Evolutionary conservation across 495 filamentous ascomycete genomes (phyloP).

Genomic region (Neurospora africana): DNA sequence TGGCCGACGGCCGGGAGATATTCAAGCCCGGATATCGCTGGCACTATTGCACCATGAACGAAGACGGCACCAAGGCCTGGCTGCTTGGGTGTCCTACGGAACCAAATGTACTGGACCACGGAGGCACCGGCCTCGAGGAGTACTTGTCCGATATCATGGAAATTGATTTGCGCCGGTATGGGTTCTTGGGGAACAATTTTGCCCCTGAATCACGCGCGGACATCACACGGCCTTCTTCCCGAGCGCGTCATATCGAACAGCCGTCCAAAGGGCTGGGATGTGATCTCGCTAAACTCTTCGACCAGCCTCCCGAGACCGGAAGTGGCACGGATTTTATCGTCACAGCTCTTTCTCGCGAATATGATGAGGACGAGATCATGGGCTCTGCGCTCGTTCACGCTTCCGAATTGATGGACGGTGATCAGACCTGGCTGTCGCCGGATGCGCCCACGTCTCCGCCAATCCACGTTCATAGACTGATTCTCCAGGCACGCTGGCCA

Average conservation of each 20-base stretch:
- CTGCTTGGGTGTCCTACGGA: conserved; percentile 84
- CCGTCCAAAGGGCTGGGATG: conserved; percentile 62
- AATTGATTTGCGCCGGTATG: conserved; percentile 76
- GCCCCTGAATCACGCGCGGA: conserved; percentile 49
- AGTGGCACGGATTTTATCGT: conserved; percentile 79
- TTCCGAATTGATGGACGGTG: conserved; percentile 26
- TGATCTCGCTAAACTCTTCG: conserved; percentile 77
- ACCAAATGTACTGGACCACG: conserved; percentile 37
- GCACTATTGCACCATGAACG: conserved; percentile 94
- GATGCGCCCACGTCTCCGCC: conserved; percentile 62
- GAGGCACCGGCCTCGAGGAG: conserved; percentile 56
- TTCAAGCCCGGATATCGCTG: conserved; percentile 81
- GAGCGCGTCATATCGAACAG: conserved; percentile 28
- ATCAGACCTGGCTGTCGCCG: conserved; percentile 51
- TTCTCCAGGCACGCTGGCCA: conserved; percentile 89
- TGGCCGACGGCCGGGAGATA: conserved; percentile 87
- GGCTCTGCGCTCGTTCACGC: conserved; percentile 34
- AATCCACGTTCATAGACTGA: conserved; percentile 87
- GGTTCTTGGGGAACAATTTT: conserved; percentile 72
- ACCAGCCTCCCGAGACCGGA: conserved; percentile 63
- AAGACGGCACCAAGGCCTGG: conserved; percentile 91
- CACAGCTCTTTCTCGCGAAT: conserved; percentile 61
- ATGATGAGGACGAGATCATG: conserved; percentile 51
- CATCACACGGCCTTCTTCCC: conserved; percentile 38
- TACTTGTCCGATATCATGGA: conserved; percentile 88